Conservation (phyloP, 1,284 basidiomycete species). For the Leucoagaricus sp. region DNA sequence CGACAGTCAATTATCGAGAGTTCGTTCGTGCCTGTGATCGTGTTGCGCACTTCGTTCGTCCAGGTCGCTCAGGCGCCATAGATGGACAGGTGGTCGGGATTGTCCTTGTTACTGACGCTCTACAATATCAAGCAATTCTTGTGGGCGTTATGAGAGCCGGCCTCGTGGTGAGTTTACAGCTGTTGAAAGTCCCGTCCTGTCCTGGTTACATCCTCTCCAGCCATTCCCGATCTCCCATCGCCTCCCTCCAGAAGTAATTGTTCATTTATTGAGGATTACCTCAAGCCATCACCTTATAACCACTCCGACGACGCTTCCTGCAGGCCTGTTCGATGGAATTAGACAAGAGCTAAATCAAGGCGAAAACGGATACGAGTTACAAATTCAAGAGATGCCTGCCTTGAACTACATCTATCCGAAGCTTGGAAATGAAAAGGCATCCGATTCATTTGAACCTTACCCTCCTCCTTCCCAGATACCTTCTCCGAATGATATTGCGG, state of each 20-base stretch:
- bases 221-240: conserved; percentile 35
- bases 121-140: conserved; percentile 32
- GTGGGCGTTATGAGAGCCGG: conserved; percentile 33
- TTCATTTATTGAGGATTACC: conserved; percentile 25
- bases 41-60: conserved; percentile 34
- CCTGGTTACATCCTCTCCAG: conserved; percentile 19
- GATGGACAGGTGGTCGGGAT: conserved; percentile 32
- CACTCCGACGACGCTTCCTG: conserved; percentile 21
- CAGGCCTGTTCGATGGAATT: conserved; percentile 21
- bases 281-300: conserved; percentile 25
- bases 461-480: conserved; percentile 18
- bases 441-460: conserved; percentile 20
- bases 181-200: conserved; percentile 14
- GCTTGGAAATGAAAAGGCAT: conserved; percentile 23
- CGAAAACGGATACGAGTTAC: conserved; percentile 11
- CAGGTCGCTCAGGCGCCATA: conserved; percentile 18
- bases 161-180: conserved; percentile 17
- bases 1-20: conserved; percentile 28
- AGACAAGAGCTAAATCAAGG: conserved; percentile 15
- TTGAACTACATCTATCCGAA: conserved; percentile 29
- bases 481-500: conserved; percentile 16
- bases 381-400: conserved; percentile 26
- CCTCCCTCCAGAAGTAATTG: conserved; percentile 27
- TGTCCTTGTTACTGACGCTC: conserved; percentile 30
- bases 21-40: conserved; percentile 34